Evolutionary conservation across 2,329 filamentous ascomycete genomes (phyloP).

Genomic region (Claviceps paspali): DNA sequence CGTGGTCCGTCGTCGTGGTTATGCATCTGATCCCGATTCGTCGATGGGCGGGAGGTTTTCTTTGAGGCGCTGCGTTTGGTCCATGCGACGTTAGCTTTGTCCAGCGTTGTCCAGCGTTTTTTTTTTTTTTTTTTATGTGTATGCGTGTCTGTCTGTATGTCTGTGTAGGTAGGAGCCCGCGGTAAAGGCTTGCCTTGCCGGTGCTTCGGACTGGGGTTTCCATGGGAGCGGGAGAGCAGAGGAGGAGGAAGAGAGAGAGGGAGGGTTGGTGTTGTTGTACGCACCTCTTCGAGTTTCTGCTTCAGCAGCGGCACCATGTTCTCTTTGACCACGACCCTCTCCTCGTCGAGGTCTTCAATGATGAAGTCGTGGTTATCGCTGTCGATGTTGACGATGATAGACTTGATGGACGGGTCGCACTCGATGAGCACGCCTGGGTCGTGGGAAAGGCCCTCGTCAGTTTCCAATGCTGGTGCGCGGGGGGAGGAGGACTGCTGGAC

Average conservation of each 20-base stretch:
- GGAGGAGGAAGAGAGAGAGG: not conserved
- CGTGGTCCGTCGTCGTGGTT: slow-evolving; percentile 6
- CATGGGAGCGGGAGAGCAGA: too few relatives aligned
- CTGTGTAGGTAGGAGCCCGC: too few relatives aligned
- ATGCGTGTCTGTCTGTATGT: too few relatives aligned
- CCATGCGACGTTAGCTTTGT: not conserved
- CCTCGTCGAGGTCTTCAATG: slow-evolving; percentile 66
- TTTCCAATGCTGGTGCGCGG: not conserved
- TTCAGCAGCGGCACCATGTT: slow-evolving; percentile 56
- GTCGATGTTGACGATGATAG: slow-evolving; percentile 68
- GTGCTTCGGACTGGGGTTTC: too few relatives aligned
- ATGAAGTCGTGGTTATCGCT: slow-evolving; percentile 56
- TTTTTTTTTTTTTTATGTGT: too few relatives aligned
- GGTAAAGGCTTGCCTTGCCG: too few relatives aligned
- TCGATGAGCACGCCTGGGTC: slow-evolving; percentile 54
- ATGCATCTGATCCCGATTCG: slow-evolving; percentile 34
- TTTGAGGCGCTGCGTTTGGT: slow-evolving; percentile 26
- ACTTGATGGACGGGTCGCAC: slow-evolving; percentile 77
- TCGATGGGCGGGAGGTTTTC: slow-evolving; percentile 36
- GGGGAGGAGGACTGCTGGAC: not conserved
- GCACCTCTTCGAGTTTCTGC: slow-evolving; percentile 50
- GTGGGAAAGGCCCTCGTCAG: slow-evolving; percentile 3
- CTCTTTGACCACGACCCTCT: slow-evolving; percentile 60
- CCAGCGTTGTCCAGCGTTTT: too few relatives aligned
- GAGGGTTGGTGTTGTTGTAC: slow-evolving; percentile 9